Evolutionary conservation across 345 rosid genomes (phyloP).

Genomic region (Durio zibethinus): DNA sequence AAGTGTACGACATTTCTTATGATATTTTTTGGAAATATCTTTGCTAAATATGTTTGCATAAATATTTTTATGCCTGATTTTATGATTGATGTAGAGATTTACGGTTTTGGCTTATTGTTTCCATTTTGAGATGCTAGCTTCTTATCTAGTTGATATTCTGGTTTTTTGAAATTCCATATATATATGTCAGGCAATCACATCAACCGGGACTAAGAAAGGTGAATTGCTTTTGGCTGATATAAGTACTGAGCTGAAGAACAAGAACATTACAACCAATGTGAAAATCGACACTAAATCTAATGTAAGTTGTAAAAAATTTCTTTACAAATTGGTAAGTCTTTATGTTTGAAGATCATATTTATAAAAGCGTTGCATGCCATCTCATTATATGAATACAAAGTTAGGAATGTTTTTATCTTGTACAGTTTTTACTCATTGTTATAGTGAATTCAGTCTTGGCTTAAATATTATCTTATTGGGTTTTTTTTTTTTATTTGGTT

Average conservation of each 20-base stretch:
- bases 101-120: background rate
- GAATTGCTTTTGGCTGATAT: conserved; percentile 78
- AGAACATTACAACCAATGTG: conserved; percentile 77
- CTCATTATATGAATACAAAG: background rate
- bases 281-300: conserved; percentile 82
- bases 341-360: background rate
- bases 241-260: conserved; percentile 81
- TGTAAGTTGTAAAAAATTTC: conserved; percentile 36
- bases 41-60: background rate
- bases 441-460: background rate
- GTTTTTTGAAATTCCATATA: background rate
- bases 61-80: background rate
- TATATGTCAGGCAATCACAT: conserved; percentile 62
- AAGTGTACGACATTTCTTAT: no score
- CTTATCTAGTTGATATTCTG: background rate
- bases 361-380: background rate
- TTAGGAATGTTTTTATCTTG: background rate
- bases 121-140: background rate
- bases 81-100: background rate
- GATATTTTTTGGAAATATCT: background rate
- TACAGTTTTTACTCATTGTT: background rate
- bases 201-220: conserved; percentile 76
- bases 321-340: background rate
- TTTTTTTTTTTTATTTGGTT: background rate
- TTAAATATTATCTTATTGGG: background rate